phyloP scores from a whole-genome alignment of 2,329 filamentous ascomycete genomes.

The Furcasterigmium furcatum region DNA sequence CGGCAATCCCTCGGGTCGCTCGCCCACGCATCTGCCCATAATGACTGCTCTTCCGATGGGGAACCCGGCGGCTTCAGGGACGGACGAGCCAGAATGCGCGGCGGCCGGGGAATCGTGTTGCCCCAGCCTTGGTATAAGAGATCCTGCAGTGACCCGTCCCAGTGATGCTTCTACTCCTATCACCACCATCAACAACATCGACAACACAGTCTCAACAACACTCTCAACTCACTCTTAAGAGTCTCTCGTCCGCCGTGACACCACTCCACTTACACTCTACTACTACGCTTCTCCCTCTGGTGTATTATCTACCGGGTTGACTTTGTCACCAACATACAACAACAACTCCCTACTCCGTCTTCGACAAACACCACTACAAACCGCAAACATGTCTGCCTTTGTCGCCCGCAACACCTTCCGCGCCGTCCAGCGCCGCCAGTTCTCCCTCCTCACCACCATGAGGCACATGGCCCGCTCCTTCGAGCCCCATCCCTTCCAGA shows the following conservation, averaged over 20 bases:
- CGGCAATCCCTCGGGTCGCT: slow-evolving; percentile 13
- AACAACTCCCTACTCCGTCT: background rate
- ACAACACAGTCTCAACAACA: slow-evolving; percentile 6
- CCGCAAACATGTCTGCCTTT: slow-evolving; percentile 28
- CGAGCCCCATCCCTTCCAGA: slow-evolving; percentile 33
- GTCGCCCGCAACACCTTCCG: slow-evolving; percentile 25
- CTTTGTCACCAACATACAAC: no score
- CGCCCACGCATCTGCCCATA: slow-evolving; percentile 12
- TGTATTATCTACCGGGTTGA: slow-evolving; percentile 4
- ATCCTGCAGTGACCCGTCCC: slow-evolving; percentile 8
- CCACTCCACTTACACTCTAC: slow-evolving; percentile 2
- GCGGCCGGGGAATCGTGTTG: background rate
- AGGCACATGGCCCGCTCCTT: slow-evolving; percentile 30
- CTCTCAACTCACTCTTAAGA: slow-evolving; percentile 9
- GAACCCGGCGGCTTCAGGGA: slow-evolving; percentile 2
- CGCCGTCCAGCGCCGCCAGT: slow-evolving; percentile 22
- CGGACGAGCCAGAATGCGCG: background rate
- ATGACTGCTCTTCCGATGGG: slow-evolving; percentile 4
- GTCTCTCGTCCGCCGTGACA: background rate
- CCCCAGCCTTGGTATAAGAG: slow-evolving; percentile 11
- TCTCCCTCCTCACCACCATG: slow-evolving; percentile 30
- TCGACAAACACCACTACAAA: slow-evolving; percentile 6
- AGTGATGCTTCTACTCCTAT: slow-evolving; percentile 5
- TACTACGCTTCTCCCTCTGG: slow-evolving; percentile 7
- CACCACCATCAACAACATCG: slow-evolving; percentile 10